Evolutionary conservation across 768 basidiomycete species (phyloP).

Genomic region (Calocybe gangraenosa): DNA sequence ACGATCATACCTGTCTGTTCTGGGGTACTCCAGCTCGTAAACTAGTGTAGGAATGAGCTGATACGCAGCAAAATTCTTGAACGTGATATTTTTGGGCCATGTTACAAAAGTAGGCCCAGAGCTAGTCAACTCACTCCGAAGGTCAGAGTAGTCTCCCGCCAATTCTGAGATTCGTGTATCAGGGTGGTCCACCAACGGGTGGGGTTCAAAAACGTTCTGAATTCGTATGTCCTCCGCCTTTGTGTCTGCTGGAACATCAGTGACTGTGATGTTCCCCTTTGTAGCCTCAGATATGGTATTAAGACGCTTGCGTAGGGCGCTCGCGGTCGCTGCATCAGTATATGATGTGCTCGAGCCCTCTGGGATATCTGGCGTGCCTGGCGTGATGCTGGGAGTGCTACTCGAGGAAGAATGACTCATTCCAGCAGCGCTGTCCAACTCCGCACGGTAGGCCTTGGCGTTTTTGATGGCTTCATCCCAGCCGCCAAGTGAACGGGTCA

Average conservation of each 20-base stretch:
- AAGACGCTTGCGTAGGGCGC: slow-evolving; percentile 56
- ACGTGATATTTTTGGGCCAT: slow-evolving; percentile 85
- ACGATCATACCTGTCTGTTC: slow-evolving; percentile 67
- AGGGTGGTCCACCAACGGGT: slow-evolving; percentile 63
- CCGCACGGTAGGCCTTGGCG: slow-evolving; percentile 42
- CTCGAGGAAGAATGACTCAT: slow-evolving; percentile 18
- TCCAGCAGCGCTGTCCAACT: slow-evolving; percentile 26
- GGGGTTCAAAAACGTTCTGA: slow-evolving; percentile 22
- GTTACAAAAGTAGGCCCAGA: slow-evolving; percentile 60
- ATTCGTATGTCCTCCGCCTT: slow-evolving; percentile 11
- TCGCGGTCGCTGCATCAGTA: slow-evolving; percentile 48
- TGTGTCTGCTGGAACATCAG: slow-evolving; percentile 8
- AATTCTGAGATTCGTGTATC: slow-evolving; percentile 58
- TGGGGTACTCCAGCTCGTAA: slow-evolving; percentile 94
- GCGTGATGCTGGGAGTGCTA: slow-evolving; percentile 26
- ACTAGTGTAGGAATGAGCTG: slow-evolving; percentile 89
- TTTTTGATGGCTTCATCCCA: slow-evolving; percentile 57
- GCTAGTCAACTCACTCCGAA: slow-evolving; percentile 72
- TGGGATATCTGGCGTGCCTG: slow-evolving; percentile 39
- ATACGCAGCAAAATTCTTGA: slow-evolving; percentile 80
- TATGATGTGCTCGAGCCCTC: slow-evolving; percentile 47
- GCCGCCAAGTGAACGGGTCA: slow-evolving; percentile 54
- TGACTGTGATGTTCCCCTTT: slow-evolving; percentile 13
- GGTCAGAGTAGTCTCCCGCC: slow-evolving; percentile 73
- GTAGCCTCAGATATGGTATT: slow-evolving; percentile 31